Percentiles rank a stretch among this genome's conserved stretches.
phyloP scores from a whole-genome alignment of 2,329 filamentous ascomycete genomes.

The Venturia carpophila region DNA sequence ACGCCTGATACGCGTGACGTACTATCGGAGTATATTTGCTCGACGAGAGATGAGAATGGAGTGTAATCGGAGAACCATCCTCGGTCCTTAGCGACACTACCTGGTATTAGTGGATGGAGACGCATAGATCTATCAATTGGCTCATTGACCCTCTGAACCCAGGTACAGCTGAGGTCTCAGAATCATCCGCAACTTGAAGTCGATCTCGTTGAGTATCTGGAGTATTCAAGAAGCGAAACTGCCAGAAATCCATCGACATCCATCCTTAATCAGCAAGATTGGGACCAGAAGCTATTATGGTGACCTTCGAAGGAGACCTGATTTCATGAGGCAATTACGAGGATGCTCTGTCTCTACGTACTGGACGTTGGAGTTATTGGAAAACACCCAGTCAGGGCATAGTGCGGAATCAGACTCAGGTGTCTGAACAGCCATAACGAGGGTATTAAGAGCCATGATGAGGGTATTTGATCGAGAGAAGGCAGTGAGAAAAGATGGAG shows the following conservation, averaged over 20 bases:
- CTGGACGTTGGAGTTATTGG: slow-evolving; percentile 21
- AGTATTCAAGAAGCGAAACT: background rate
- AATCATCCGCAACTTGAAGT: background rate
- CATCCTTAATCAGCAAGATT: background rate
- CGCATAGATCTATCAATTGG: too few relatives aligned
- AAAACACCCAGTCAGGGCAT: slow-evolving; percentile 10
- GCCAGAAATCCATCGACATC: background rate
- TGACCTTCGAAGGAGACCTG: background rate
- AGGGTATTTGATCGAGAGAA: too few relatives aligned
- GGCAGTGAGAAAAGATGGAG: too few relatives aligned
- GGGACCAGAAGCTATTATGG: background rate
- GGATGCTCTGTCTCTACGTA: slow-evolving; percentile 13
- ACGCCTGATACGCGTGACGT: slow-evolving; percentile 12
- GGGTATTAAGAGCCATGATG: too few relatives aligned
- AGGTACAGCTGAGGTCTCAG: background rate
- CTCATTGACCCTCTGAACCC: too few relatives aligned
- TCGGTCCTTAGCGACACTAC: slow-evolving; percentile 20
- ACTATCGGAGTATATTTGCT: slow-evolving; percentile 3
- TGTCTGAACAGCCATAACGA: slow-evolving; percentile 14
- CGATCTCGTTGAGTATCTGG: background rate
- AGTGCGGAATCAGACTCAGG: background rate
- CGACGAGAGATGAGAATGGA: slow-evolving; percentile 20
- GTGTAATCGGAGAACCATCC: slow-evolving; percentile 24
- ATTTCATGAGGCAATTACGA: background rate
- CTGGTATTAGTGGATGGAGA: background rate